These are phyloP conservation scores for Pichia sp. DNA, from an alignment of 1,139 yeast genomes.

Conservation along the genomic window DNA sequence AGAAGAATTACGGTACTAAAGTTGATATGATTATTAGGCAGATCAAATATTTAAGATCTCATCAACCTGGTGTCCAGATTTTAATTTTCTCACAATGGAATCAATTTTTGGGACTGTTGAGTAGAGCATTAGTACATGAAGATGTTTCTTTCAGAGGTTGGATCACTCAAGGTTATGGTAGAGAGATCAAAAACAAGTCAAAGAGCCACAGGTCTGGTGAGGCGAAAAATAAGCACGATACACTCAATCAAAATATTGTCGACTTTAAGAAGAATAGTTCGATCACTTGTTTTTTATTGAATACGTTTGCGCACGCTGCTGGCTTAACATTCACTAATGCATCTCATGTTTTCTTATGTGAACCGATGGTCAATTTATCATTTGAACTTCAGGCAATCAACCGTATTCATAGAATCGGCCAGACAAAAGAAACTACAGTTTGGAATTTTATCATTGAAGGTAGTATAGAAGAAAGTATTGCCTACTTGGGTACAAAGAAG, in stretches of 20 bases:
- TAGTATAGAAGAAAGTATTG: constrained; percentile 88
- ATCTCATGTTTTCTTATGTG: constrained; percentile 84
- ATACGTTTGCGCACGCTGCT: constrained; percentile 84
- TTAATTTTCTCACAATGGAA: constrained; percentile 89
- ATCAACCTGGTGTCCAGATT: constrained; percentile 69
- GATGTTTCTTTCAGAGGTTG: constrained; percentile 47
- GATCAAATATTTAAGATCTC: constrained; percentile 55
- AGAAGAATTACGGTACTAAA: constrained; percentile 65
- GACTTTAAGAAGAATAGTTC: constrained; percentile 61
- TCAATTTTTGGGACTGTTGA: constrained; percentile 64
- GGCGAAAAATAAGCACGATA: neutral
- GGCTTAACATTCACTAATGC: constrained; percentile 92
- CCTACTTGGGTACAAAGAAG: constrained; percentile 54
- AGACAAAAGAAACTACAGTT: constrained; percentile 71
- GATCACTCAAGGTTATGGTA: constrained; percentile 8
- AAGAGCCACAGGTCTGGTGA: no score
- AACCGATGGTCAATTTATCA: constrained; percentile 87
- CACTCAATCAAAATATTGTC: constrained; percentile 46
- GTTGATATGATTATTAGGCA: constrained; percentile 81
- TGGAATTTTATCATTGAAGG: constrained; percentile 88
- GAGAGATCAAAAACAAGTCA: neutral
- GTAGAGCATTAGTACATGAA: constrained; percentile 63
- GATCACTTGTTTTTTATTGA: constrained; percentile 80
- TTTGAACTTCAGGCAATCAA: constrained; percentile 90
- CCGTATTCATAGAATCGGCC: constrained; percentile 92